Evolutionary conservation across 805 yeast species (phyloP).

Genomic region (Nakazawaea ambrosiae): DNA sequence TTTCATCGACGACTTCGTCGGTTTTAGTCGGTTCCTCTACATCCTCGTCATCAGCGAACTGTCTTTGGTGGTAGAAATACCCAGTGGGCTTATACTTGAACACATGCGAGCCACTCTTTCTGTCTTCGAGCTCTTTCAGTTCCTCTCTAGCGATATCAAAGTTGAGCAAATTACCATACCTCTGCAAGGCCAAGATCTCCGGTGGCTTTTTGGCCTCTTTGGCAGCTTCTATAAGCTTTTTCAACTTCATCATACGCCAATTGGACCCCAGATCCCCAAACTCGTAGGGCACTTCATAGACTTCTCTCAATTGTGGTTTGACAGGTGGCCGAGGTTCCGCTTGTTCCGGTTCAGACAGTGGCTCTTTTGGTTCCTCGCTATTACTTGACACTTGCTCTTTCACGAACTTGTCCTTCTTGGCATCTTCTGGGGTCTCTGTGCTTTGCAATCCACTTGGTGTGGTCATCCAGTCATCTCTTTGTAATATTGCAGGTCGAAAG

Average conservation of each 20-base stretch:
- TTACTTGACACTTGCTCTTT: not conserved
- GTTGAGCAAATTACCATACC: conserved; percentile 20
- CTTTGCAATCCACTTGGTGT: not conserved
- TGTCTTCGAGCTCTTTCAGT: conserved; percentile 20
- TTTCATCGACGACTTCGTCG: conserved; percentile 4
- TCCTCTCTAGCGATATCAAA: conserved; percentile 28
- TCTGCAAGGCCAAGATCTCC: conserved; percentile 21
- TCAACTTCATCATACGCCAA: conserved; percentile 32
- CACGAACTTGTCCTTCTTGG: not conserved
- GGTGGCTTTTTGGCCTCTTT: conserved; percentile 12
- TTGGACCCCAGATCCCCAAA: conserved; percentile 31
- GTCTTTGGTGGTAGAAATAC: conserved; percentile 15
- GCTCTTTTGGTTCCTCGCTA: not conserved
- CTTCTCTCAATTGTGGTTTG: not conserved
- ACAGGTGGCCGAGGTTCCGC: not conserved
- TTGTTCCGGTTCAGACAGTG: not conserved
- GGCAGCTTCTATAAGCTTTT: conserved; percentile 17
- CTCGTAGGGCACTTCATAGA: conserved; percentile 20
- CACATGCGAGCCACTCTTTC: conserved; percentile 12
- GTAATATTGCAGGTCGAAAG: too few relatives aligned
- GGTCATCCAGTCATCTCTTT: conserved; percentile 9
- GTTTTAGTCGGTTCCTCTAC: conserved; percentile 2
- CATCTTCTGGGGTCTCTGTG: not conserved
- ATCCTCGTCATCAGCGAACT: conserved; percentile 9
- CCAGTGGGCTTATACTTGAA: conserved; percentile 20